Evolutionary conservation across 2,329 filamentous ascomycete genomes (phyloP).

Genomic region (Colletotrichum orchidophilum): DNA sequence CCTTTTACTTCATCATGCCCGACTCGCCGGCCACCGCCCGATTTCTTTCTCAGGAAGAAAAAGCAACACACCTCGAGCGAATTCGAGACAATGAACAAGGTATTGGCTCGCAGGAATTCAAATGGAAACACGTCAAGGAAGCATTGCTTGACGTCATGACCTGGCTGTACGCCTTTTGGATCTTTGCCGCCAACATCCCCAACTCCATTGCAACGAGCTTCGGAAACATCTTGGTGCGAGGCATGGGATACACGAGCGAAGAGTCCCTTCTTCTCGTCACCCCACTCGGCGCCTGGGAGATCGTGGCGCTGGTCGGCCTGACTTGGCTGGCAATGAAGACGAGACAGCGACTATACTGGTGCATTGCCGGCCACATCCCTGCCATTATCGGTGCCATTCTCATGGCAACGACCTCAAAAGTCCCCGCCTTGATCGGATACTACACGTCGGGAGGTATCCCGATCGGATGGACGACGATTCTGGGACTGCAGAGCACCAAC

Average conservation of each 20-base stretch:
- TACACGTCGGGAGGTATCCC: slow-evolving; percentile 71
- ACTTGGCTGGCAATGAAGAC: slow-evolving; percentile 35
- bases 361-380: slow-evolving; percentile 37
- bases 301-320: slow-evolving; percentile 60
- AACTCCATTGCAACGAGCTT: slow-evolving; percentile 48
- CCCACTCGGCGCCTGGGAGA: slow-evolving; percentile 72
- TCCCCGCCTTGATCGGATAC: slow-evolving; percentile 69
- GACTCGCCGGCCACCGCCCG: slow-evolving; percentile 51
- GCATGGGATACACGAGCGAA: slow-evolving; percentile 71
- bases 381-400: slow-evolving; percentile 46
- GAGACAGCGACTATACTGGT: slow-evolving; percentile 48
- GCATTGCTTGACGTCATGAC: slow-evolving; percentile 39
- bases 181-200: slow-evolving; percentile 40
- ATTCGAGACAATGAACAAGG: slow-evolving; percentile 73
- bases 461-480: slow-evolving; percentile 53
- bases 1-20: slow-evolving; percentile 60
- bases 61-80: slow-evolving; percentile 50
- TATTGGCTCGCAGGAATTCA: slow-evolving; percentile 75
- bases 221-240: slow-evolving; percentile 53
- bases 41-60: slow-evolving; percentile 65
- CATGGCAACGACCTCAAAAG: slow-evolving; percentile 45
- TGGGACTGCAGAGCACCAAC: slow-evolving; percentile 37
- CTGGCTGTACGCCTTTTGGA: slow-evolving; percentile 40
- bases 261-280: slow-evolving; percentile 72
- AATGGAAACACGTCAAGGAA: slow-evolving; percentile 65